phyloP scores from a whole-genome alignment of 2,329 filamentous ascomycete genomes.

The Calonectria naviculata region DNA sequence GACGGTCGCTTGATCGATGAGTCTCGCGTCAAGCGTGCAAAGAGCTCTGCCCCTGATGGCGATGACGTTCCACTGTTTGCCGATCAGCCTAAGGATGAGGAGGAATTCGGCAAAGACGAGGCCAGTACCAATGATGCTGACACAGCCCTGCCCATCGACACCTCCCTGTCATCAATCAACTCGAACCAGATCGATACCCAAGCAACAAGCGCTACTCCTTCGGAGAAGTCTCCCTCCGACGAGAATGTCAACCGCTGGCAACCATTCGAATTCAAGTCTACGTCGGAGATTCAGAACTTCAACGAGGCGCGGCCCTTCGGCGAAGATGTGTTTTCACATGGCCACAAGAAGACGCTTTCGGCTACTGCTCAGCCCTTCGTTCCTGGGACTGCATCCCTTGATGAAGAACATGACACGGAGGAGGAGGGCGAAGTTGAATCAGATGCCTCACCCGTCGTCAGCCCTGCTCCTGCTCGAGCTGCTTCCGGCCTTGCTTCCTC shows the following conservation, averaged over 20 bases:
- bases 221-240: constrained; percentile 63
- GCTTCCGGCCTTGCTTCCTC: constrained; percentile 32
- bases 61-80: constrained; percentile 84
- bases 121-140: constrained; percentile 53
- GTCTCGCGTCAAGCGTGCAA: constrained; percentile 80
- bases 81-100: constrained; percentile 53
- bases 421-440: constrained; percentile 30
- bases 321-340: constrained; percentile 55
- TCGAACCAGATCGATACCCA: constrained; percentile 67
- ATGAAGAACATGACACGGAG: constrained; percentile 33
- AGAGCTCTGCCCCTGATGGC: constrained; percentile 71
- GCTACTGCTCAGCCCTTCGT: constrained; percentile 78
- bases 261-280: constrained; percentile 70
- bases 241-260: constrained; percentile 56
- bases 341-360: constrained; percentile 66
- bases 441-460: constrained; percentile 34
- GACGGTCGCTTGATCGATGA: constrained; percentile 71
- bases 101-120: constrained; percentile 36
- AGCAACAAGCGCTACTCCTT: constrained; percentile 62
- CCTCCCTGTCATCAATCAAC: constrained; percentile 64
- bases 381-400: constrained; percentile 51
- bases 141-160: constrained; percentile 56
- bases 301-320: constrained; percentile 63
- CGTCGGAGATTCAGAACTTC: constrained; percentile 60
- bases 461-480: constrained; percentile 33